Percentiles rank a stretch among this genome's conserved stretches.
These are phyloP conservation scores for Telfairia occidentalis DNA, from an alignment of 331 rosid species.

Conservation along the genomic window DNA sequence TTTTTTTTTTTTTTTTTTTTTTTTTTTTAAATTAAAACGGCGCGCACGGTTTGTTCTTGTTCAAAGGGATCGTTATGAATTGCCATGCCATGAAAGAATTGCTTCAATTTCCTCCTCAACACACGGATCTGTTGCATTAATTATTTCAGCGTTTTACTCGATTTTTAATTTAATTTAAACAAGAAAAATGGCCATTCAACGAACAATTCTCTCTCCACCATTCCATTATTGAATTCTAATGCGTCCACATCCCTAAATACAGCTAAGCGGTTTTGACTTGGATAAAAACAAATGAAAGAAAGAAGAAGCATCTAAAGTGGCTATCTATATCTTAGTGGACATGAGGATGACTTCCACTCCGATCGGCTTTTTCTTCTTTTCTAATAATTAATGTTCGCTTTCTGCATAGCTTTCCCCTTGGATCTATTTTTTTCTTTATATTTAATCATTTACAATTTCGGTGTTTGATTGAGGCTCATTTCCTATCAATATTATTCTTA, in stretches of 20 bases:
- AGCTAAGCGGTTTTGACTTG: neutral
- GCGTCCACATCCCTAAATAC: neutral
- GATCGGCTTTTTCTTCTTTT: too few species aligned
- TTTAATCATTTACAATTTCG: too few species aligned
- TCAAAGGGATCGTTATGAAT: neutral
- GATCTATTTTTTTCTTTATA: too few species aligned
- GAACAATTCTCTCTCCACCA: neutral
- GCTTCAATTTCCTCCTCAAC: neutral
- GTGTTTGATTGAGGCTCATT: too few species aligned
- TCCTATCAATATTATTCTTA: too few species aligned
- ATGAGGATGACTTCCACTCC: neutral
- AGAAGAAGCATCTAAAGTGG: too few species aligned
- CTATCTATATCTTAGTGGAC: neutral
- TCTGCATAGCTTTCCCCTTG: too few species aligned
- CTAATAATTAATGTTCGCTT: too few species aligned
- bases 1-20: too few species aligned
- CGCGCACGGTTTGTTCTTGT: neutral
- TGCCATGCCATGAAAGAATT: neutral
- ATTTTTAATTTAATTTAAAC: neutral
- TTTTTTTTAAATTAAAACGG: too few species aligned
- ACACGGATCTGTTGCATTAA: constrained; percentile 5
- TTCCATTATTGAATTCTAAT: neutral
- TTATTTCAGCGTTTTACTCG: neutral
- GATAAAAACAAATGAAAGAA: neutral
- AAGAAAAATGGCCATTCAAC: neutral